Conservation (phyloP, 2,329 filamentous ascomycete species). For the Arthrinium phaeospermum region DNA sequence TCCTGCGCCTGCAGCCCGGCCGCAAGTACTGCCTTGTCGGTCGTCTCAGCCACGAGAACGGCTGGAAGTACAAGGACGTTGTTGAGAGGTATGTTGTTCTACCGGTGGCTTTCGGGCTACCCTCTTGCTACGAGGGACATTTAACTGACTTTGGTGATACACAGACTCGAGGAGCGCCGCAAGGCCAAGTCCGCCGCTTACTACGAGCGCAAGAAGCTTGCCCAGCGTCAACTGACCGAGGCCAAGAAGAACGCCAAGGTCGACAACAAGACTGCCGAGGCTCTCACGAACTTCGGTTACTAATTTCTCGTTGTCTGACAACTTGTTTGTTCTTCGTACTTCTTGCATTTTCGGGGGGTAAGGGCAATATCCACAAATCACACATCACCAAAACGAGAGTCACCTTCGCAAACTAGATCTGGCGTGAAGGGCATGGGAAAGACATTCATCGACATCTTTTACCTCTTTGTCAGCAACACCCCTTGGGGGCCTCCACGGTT, state of each 20-base stretch:
- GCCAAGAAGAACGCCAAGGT: constrained; percentile 91
- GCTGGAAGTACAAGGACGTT: constrained; percentile 99
- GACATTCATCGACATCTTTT: constrained; percentile 35
- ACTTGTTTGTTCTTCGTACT: constrained; percentile 32
- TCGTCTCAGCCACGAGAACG: constrained; percentile 96
- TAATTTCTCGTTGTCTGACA: constrained; percentile 53
- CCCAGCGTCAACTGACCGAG: constrained; percentile 86
- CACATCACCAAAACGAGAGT: constrained; percentile 33
- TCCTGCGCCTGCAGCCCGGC: constrained; percentile 96
- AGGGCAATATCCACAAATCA: constrained; percentile 36
- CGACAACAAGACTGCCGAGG: constrained; percentile 84
- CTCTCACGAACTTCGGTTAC: constrained; percentile 91
- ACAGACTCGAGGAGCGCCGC: constrained; percentile 97
- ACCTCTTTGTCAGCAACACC: constrained; percentile 35
- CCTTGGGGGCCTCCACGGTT: constrained; percentile 33
- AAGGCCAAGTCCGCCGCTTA: constrained; percentile 99
- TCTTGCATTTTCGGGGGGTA: constrained; percentile 36
- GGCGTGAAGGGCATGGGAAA: constrained; percentile 41
- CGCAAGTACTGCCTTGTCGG: constrained; percentile 99
- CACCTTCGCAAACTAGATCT: constrained; percentile 42
- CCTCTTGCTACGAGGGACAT: not conserved
- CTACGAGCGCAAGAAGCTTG: constrained; percentile 99
- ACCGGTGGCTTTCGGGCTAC: constrained; percentile 18
- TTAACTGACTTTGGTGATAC: constrained; percentile 28
- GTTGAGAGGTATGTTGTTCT: constrained; percentile 81